Percentiles rank a stretch among this genome's conserved stretches.
These are phyloP conservation scores for Eucalyptus erythrocorys DNA, from an alignment of 345 rosid species.

Conservation along the genomic window DNA sequence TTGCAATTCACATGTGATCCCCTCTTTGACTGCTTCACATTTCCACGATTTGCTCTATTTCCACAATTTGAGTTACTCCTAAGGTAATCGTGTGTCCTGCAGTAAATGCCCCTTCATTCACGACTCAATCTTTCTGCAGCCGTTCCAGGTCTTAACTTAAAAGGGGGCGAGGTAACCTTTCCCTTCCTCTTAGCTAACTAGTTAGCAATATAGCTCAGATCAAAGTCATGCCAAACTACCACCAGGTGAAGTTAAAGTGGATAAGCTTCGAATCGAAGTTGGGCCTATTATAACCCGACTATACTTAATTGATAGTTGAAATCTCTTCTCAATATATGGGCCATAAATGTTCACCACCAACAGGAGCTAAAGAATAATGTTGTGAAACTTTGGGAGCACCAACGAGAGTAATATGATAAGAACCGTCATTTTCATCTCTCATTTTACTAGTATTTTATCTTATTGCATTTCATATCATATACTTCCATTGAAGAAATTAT, in stretches of 20 bases:
- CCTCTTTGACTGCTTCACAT: neutral
- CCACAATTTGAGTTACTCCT: too few species aligned
- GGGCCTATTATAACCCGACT: neutral
- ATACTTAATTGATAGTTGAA: neutral
- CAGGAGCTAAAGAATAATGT: too few species aligned
- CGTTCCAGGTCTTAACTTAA: neutral
- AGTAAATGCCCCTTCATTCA: neutral
- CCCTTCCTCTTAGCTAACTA: neutral
- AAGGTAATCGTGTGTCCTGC: rapidly evolving
- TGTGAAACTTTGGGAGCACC: rapidly evolving
- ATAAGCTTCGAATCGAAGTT: neutral
- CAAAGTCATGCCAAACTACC: neutral
- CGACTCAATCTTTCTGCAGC: rapidly evolving
- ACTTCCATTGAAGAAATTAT: too few species aligned
- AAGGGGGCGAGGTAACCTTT: neutral
- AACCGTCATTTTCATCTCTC: too few species aligned
- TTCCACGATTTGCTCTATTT: neutral
- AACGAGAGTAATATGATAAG: too few species aligned
- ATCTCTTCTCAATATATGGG: neutral
- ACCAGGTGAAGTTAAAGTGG: neutral
- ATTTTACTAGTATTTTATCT: too few species aligned
- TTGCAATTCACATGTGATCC: neutral
- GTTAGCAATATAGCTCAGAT: neutral
- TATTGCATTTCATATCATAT: too few species aligned
- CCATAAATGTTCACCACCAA: neutral